phyloP scores from a whole-genome alignment of 768 basidiomycete species.

The Psilocybe sp. region DNA sequence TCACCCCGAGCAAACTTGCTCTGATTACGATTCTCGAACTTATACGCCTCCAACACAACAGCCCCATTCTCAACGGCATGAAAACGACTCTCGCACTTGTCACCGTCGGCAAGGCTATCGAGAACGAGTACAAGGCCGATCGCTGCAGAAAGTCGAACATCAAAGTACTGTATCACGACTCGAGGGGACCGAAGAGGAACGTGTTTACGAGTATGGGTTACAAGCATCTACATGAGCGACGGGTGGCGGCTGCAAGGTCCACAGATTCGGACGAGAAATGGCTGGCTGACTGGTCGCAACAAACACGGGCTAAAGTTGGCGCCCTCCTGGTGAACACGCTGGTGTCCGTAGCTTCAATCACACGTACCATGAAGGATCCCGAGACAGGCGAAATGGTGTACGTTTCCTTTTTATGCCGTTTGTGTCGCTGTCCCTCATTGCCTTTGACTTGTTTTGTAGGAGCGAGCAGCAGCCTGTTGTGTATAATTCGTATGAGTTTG shows the following conservation, averaged over 20 bases:
- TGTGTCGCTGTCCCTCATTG: slow-evolving; percentile 27
- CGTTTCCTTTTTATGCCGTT: slow-evolving; percentile 28
- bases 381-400: slow-evolving; percentile 59
- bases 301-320: slow-evolving; percentile 73
- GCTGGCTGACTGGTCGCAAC: slow-evolving; percentile 83
- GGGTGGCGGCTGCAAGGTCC: slow-evolving; percentile 62
- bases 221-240: slow-evolving; percentile 55
- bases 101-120: slow-evolving; percentile 78
- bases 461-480: slow-evolving; percentile 88
- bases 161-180: slow-evolving; percentile 36
- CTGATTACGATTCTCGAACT: slow-evolving; percentile 87
- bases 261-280: slow-evolving; percentile 66
- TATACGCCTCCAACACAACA: slow-evolving; percentile 75
- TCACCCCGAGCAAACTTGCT: slow-evolving; percentile 78
- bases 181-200: slow-evolving; percentile 24
- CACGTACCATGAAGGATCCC: slow-evolving; percentile 54
- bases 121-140: slow-evolving; percentile 87
- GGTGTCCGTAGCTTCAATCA: slow-evolving; percentile 81
- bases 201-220: slow-evolving; percentile 65
- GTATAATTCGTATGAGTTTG: slow-evolving; percentile 87
- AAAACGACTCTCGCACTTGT: slow-evolving; percentile 85
- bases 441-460: slow-evolving; percentile 29
- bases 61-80: slow-evolving; percentile 82
- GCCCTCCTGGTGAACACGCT: slow-evolving; percentile 79
- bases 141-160: slow-evolving; percentile 69